phyloP scores from a whole-genome alignment of 2,329 filamentous ascomycete species.

The Colletotrichum euphorbiae region DNA sequence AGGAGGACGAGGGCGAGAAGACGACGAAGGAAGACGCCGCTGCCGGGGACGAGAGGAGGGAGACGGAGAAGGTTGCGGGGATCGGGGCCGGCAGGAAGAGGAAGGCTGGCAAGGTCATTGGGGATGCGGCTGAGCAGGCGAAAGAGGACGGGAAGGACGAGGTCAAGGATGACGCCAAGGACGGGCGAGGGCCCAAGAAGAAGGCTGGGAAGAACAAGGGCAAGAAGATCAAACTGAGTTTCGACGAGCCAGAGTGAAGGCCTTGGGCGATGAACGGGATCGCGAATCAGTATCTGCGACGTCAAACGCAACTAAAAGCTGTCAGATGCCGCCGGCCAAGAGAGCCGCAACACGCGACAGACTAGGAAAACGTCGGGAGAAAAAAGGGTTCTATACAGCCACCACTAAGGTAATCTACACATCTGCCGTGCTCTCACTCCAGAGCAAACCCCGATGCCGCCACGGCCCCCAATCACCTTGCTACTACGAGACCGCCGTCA shows the following conservation, averaged over 20 bases:
- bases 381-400: constrained; percentile 44
- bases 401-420: constrained; percentile 55
- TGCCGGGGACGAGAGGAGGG: constrained; percentile 43
- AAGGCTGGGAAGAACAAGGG: constrained; percentile 57
- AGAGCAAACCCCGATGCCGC: constrained; percentile 37
- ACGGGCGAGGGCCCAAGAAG: constrained; percentile 43
- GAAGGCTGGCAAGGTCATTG: constrained; percentile 65
- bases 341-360: not conserved
- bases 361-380: constrained; percentile 17
- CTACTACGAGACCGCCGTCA: constrained; percentile 28
- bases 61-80: constrained; percentile 51
- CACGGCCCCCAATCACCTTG: constrained; percentile 29
- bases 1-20: constrained; percentile 45
- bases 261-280: constrained; percentile 9
- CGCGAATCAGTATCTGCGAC: not conserved
- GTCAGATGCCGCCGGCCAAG: too few species aligned
- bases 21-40: constrained; percentile 40
- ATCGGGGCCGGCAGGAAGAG: constrained; percentile 65
- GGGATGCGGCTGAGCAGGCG: constrained; percentile 48
- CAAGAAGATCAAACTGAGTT: constrained; percentile 76
- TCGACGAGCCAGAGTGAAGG: constrained; percentile 49
- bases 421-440: constrained; percentile 38
- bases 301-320: not conserved
- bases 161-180: not conserved
- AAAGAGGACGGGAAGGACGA: constrained; percentile 16